phyloP scores from a whole-genome alignment of 2,329 filamentous ascomycete species.

The Diplocarpon rosae region DNA sequence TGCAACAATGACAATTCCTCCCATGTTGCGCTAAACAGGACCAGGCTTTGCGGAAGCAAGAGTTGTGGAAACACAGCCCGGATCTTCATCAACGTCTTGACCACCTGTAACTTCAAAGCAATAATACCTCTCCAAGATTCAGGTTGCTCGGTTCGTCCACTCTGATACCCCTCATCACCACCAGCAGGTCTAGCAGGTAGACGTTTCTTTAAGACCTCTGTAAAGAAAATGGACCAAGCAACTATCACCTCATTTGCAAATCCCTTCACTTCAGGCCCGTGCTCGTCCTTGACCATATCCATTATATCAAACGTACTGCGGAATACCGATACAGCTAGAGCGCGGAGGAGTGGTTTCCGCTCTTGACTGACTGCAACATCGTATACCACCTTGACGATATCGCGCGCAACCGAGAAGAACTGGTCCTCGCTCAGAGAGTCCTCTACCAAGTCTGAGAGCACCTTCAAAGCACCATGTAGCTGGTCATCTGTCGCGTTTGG shows the following conservation, averaged over 20 bases:
- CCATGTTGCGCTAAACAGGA: conserved; percentile 82
- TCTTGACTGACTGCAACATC: conserved; percentile 67
- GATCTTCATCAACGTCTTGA: conserved; percentile 87
- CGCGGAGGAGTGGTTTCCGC: conserved; percentile 65
- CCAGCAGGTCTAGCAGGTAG: conserved; percentile 51
- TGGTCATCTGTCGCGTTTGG: conserved; percentile 65
- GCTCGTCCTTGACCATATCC: conserved; percentile 92
- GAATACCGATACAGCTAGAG: conserved; percentile 83
- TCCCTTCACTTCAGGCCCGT: conserved; percentile 71
- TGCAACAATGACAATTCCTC: conserved; percentile 69
- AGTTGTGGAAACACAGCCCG: conserved; percentile 72
- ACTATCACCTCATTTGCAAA: conserved; percentile 81
- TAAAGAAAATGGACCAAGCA: conserved; percentile 85
- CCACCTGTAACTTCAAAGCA: conserved; percentile 83
- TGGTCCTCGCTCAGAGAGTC: conserved; percentile 89
- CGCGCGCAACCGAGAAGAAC: conserved; percentile 80
- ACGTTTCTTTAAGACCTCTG: conserved; percentile 61
- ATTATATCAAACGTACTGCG: conserved; percentile 86
- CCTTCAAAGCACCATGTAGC: conserved; percentile 79
- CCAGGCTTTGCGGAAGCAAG: conserved; percentile 70
- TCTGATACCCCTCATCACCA: conserved; percentile 44
- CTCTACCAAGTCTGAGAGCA: conserved; percentile 82
- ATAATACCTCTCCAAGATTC: conserved; percentile 71
- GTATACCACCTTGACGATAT: conserved; percentile 76
- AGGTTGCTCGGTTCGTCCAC: conserved; percentile 39